Conservation (phyloP, 192 early-diverging fungal genomes). For the Coemansia sp. region DNA sequence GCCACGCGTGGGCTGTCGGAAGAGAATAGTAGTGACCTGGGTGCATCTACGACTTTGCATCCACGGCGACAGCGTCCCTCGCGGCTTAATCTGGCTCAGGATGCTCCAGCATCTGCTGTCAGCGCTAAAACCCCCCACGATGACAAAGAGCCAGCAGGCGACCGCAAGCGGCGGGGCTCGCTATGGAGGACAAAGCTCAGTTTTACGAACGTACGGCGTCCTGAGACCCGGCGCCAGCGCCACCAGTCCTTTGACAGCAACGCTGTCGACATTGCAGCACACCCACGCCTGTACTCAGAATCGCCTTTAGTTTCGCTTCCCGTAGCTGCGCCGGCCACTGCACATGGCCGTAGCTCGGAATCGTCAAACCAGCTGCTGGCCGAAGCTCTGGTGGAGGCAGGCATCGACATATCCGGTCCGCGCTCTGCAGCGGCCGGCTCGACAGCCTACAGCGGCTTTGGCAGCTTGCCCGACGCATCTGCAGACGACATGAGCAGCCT, state of each 20-base stretch:
- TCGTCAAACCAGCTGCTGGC: slow-evolving; percentile 16
- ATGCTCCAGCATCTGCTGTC: not conserved
- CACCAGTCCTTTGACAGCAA: slow-evolving; percentile 45
- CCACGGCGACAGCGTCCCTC: slow-evolving; percentile 21
- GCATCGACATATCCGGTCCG: slow-evolving; percentile 8
- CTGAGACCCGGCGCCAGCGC: slow-evolving; percentile 39
- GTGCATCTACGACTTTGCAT: not conserved
- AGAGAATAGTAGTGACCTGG: not conserved
- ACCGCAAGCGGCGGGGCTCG: slow-evolving; percentile 36
- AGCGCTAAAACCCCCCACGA: not conserved
- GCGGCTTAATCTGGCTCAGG: slow-evolving; percentile 8
- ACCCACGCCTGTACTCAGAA: slow-evolving; percentile 35
- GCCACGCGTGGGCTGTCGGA: not conserved
- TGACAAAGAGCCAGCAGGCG: slow-evolving; percentile 7
- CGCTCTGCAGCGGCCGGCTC: slow-evolving; percentile 9
- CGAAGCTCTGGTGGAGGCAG: slow-evolving; percentile 15
- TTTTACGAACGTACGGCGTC: slow-evolving; percentile 42
- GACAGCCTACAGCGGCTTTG: not conserved
- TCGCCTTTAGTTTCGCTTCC: slow-evolving; percentile 42
- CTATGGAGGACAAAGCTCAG: slow-evolving; percentile 49
- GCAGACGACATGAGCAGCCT: slow-evolving; percentile 15
- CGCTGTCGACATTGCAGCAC: slow-evolving; percentile 40
- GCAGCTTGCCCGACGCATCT: not conserved
- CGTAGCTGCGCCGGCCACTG: slow-evolving; percentile 23
- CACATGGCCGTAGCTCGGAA: slow-evolving; percentile 12